Evolutionary conservation across 1,284 basidiomycete genomes (phyloP), one percentile per base, ranked within the genome.

Genomic region (Tylopilus sp.): DNA sequence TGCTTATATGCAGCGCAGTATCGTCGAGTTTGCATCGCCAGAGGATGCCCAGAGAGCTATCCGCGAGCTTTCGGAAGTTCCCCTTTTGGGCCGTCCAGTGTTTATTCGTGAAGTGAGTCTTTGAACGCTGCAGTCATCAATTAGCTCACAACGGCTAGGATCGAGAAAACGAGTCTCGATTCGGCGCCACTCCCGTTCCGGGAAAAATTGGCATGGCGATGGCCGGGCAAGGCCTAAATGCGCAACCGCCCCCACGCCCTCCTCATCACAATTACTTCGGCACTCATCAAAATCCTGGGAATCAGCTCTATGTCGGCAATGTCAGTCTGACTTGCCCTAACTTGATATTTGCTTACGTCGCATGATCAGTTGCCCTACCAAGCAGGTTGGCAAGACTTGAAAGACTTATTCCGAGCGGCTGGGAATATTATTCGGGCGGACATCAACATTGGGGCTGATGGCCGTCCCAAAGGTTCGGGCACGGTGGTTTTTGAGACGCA

Each of bases 341-440:
- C 17, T 29, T 15, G 17, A 48, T 52, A 7, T 49, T 49, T 57
- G 34, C 47, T 52, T 20, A 57, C 36, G 11, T 31, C 30, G 20
- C 30, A 6, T 6, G 7, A 41, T 31, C 60, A 96, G 93, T 71
- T 97, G 20, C 95, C 94, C 1, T 91, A 91, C 64, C 91, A 94
- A 71, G 93, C 93, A 29, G 92, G 92, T 35, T 99, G 95, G 95
- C 95, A 99, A 70, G 95, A 99, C 67, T 77, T 99, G 52, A 99
- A 98, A 69, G 94, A 98, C 68, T 75, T 98, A 29, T 97, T 98
- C 83, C 84, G 94, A 49, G 83, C 89, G 29, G 91, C 94, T 35
- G 94, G 95, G 24, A 91, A 90, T 64, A 93, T 97, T 60, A 82
- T 96, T 54, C 83, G 94, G 35, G 93, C 95, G 50, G 94, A 99